A percentile compares a stretch with the other conserved stretches of the same genome.
These are phyloP conservation scores for Colletotrichum caudatum DNA, from an alignment of 2,329 filamentous ascomycete species.

Conservation along the genomic window DNA sequence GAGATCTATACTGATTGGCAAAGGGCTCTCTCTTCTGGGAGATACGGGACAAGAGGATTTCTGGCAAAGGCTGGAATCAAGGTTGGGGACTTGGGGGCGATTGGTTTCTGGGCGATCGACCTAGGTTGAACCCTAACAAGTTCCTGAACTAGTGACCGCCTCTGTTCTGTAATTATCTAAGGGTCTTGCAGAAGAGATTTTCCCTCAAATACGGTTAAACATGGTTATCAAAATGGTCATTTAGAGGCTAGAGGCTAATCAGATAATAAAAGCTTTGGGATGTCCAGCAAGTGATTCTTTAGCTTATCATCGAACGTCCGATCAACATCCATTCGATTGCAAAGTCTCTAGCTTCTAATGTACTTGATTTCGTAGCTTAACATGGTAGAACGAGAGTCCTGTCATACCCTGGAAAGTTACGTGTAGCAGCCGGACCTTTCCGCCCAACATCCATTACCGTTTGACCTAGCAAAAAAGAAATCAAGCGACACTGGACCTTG, in stretches of 20 bases:
- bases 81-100: constrained; percentile 30
- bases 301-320: not conserved
- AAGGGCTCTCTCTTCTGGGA: constrained; percentile 45
- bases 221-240: not conserved
- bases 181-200: not conserved
- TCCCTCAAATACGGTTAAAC: not conserved
- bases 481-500: constrained; percentile 1
- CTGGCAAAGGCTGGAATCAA: constrained; percentile 27
- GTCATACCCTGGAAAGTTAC: not conserved
- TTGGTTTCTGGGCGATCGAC: constrained; percentile 10
- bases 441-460: no score
- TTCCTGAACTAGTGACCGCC: not conserved
- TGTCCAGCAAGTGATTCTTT: not conserved
- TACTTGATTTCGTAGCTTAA: not conserved
- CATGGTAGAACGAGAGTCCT: not conserved
- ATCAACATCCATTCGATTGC: not conserved
- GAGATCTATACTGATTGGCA: constrained; percentile 52
- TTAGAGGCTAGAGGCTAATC: not conserved
- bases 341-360: not conserved
- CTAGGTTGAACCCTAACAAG: not conserved
- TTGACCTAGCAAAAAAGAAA: rapidly evolving
- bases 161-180: not conserved
- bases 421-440: not conserved
- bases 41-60: constrained; percentile 21
- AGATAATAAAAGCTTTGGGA: not conserved